Evolutionary conservation across 2,329 filamentous ascomycete genomes (phyloP), one percentile per base, ranked within the genome.

Genomic region (Akanthomyces lecanii): DNA sequence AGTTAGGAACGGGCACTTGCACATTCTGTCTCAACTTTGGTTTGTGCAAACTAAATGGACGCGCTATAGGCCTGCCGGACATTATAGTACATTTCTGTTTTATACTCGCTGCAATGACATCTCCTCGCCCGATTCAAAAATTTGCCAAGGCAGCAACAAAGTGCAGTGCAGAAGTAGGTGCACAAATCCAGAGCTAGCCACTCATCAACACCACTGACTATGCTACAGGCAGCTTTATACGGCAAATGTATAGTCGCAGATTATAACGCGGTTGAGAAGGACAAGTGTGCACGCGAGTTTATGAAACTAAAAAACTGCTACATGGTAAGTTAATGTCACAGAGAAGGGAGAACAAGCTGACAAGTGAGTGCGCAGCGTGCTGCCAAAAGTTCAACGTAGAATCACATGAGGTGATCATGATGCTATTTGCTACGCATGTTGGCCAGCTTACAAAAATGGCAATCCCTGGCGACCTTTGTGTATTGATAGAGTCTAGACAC

Each of bases 181-280:
- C 18, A 23, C 11, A 11, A 3, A 12, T 23, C 2, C 36, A 4
- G 48, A 57, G 10, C 18, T 18, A 54, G 28, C 21, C n/a, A 64
- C 64, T 14, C 38, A 40, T 4, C 23, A 42, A 28, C 21, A 23
- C 47, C 23, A 42, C 40, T 52, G n/a, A 57, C 23, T 30, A 23
- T 21, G 30, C 55, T 59, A 18, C 21, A 98, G 94, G 89, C 91
- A 59, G 82, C 91, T 3, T 81, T 85, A 14, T 99, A 98, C 72
- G 95, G 94, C 68, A 93, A 92, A 80, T 99, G 95, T 74, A 88
- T 99, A 67, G 84, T 94, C 57, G 85, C 86, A 45, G 94, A 98
- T 72, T 98, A 96, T 77, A 94, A 94, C 72, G 86, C 92, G 4
- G 86, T 97, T 3, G 85, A 92, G 69, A 96, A 96, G 73, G 91